A percentile compares a stretch with the other conserved stretches of the same genome.
These are phyloP conservation scores for Lasiodiplodia hormozganensis DNA, from an alignment of 2,329 filamentous ascomycete genomes.

Conservation along the genomic window DNA sequence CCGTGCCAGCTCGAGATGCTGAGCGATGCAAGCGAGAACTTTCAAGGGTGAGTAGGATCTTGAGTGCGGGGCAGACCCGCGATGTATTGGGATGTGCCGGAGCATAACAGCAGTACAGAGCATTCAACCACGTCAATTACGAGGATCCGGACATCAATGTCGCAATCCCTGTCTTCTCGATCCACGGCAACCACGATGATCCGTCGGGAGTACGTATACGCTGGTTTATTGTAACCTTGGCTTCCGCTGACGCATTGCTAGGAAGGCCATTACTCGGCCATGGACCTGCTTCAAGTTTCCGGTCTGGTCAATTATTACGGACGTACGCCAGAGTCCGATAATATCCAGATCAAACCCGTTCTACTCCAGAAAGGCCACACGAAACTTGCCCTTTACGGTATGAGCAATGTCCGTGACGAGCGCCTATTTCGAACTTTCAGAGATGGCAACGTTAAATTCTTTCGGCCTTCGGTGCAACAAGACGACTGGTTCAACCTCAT, in stretches of 20 bases:
- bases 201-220: constrained; percentile 71
- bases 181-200: constrained; percentile 98
- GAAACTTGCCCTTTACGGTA: constrained; percentile 89
- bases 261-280: constrained; percentile 87
- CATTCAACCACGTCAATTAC: constrained; percentile 96
- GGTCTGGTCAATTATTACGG: constrained; percentile 97
- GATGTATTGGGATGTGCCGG: background rate
- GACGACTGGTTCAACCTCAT: constrained; percentile 96
- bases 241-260: constrained; percentile 34
- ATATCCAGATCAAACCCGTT: constrained; percentile 90
- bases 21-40: constrained; percentile 89
- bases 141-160: constrained; percentile 97
- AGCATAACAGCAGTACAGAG: constrained; percentile 44
- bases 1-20: constrained; percentile 95
- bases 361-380: constrained; percentile 92
- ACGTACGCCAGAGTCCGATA: constrained; percentile 87
- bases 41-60: constrained; percentile 65
- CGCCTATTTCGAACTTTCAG: constrained; percentile 92
- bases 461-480: constrained; percentile 78
- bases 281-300: constrained; percentile 89
- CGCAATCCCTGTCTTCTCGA: constrained; percentile 95
- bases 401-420: constrained; percentile 97
- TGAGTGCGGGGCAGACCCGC: too few relatives aligned
- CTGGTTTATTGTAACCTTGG: background rate
- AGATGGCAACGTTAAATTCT: constrained; percentile 94